Evolutionary conservation across 2,329 filamentous ascomycete species (phyloP).

Genomic region (Exophiala sp.): DNA sequence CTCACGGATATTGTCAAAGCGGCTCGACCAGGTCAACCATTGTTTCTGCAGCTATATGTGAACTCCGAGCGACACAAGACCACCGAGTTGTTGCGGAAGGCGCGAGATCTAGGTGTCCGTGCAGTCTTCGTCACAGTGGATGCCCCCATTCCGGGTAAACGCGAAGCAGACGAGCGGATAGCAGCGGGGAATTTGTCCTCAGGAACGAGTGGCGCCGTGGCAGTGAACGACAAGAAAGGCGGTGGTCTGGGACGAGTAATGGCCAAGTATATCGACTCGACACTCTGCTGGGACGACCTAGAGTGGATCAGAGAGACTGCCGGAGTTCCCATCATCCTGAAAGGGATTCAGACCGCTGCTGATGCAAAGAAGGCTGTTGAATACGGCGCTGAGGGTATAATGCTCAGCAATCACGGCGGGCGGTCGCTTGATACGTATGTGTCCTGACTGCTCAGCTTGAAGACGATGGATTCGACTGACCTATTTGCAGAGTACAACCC

Average conservation of each 20-base stretch:
- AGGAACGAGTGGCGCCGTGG: background rate
- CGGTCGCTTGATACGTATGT: conserved; percentile 45
- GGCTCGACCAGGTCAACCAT: conserved; percentile 29
- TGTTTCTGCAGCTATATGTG: conserved; percentile 58
- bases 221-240: conserved; percentile 50
- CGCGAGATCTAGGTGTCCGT: conserved; percentile 46
- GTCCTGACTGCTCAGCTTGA: conserved; percentile 47
- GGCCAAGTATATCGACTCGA: conserved; percentile 48
- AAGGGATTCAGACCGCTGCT: conserved; percentile 55
- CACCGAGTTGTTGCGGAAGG: conserved; percentile 46
- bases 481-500: no score
- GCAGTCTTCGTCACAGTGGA: conserved; percentile 53
- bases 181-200: conserved; percentile 26
- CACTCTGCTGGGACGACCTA: conserved; percentile 52
- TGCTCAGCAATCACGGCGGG: conserved; percentile 59
- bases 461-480: no score
- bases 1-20: conserved; percentile 49
- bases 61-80: conserved; percentile 54
- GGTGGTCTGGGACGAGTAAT: conserved; percentile 44
- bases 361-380: conserved; percentile 52
- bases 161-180: conserved; percentile 56
- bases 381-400: conserved; percentile 51
- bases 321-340: conserved; percentile 52
- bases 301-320: conserved; percentile 50
- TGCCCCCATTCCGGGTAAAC: conserved; percentile 52